These are phyloP conservation scores for Talaromyces pinophilus DNA, from an alignment of 2,329 filamentous ascomycete genomes.

Conservation along the genomic window DNA sequence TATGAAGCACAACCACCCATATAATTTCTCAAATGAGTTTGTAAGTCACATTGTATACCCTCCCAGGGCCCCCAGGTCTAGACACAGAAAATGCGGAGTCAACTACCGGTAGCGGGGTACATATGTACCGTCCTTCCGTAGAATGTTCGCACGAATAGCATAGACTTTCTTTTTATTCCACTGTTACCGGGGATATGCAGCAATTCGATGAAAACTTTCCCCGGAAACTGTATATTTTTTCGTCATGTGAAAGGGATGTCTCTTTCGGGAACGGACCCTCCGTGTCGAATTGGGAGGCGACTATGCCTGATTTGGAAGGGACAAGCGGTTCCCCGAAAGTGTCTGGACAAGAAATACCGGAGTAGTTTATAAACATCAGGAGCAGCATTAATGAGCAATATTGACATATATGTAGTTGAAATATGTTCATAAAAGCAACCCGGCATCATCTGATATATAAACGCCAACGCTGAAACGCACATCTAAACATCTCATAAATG, in stretches of 20 bases:
- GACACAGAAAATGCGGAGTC: background rate
- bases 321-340: background rate
- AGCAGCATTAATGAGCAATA: background rate
- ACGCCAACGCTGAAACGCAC: slow-evolving; percentile 22
- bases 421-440: background rate
- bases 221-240: background rate
- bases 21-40: background rate
- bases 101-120: background rate
- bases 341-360: background rate
- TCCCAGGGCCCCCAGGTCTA: background rate
- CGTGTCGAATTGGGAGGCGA: background rate
- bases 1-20: background rate
- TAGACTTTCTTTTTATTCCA: background rate
- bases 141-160: background rate
- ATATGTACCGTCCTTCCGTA: background rate
- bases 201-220: background rate
- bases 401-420: background rate
- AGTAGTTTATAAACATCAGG: background rate
- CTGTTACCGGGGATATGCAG: background rate
- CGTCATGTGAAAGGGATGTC: background rate
- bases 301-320: background rate
- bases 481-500: background rate
- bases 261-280: background rate
- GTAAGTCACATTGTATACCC: background rate
- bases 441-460: slow-evolving; percentile 3